phyloP scores from a whole-genome alignment of 306 rosid genomes.

The Vigna nakashimae region DNA sequence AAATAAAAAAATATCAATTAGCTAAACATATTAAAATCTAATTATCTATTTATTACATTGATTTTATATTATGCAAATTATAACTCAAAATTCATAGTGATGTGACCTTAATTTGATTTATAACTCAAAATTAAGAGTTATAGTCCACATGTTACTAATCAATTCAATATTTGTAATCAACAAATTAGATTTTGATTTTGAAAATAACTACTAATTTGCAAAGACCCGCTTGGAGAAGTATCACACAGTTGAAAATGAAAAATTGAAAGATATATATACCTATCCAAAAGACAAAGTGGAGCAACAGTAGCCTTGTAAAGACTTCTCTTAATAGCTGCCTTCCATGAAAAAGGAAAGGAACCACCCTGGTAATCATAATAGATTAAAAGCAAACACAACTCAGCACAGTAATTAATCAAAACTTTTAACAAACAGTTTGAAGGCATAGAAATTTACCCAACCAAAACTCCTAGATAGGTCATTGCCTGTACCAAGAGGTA shows the following conservation, averaged over 20 bases:
- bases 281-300: conserved; percentile 76
- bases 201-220: too few species aligned
- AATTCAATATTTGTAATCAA: too few species aligned
- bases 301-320: conserved; percentile 71
- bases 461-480: conserved; percentile 95
- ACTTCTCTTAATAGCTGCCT: conserved; percentile 76
- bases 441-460: conserved; percentile 65
- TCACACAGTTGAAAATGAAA: neutral
- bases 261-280: conserved; percentile 52
- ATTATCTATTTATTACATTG: too few species aligned
- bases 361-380: conserved; percentile 75
- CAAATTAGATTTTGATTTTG: too few species aligned
- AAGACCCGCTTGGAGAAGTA: too few species aligned
- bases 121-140: too few species aligned
- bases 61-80: too few species aligned
- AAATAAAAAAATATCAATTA: too few species aligned
- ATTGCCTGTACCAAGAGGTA: conserved; percentile 99
- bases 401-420: conserved; percentile 31
- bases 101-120: too few species aligned
- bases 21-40: too few species aligned
- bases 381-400: conserved; percentile 26
- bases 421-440: conserved; percentile 18
- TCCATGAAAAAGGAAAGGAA: conserved; percentile 95
- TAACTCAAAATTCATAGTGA: too few species aligned
- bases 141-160: too few species aligned